phyloP scores from a whole-genome alignment of 2,329 filamentous ascomycete species.

The Aspergillus candidus region DNA sequence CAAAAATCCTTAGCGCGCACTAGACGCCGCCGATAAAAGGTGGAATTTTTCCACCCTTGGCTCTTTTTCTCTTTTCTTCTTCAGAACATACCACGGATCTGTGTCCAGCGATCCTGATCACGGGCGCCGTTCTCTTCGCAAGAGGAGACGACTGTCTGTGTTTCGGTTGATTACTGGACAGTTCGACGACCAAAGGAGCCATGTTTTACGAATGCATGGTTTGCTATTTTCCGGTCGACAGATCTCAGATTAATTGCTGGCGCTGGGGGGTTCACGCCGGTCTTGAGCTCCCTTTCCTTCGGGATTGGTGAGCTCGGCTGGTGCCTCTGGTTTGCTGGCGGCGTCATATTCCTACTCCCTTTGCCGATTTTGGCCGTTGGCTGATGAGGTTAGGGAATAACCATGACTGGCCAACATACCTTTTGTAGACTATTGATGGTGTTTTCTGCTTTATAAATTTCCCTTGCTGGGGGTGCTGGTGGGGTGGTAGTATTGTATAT shows the following conservation, averaged over 20 bases:
- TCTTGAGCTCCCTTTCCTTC: slow-evolving; percentile 58
- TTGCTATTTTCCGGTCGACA: slow-evolving; percentile 88
- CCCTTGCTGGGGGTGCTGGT: slow-evolving; percentile 1
- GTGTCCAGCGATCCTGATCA: slow-evolving; percentile 74
- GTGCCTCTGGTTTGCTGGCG: slow-evolving; percentile 49
- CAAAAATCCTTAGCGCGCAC: slow-evolving; percentile 13
- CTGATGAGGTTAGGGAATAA: slow-evolving; percentile 84
- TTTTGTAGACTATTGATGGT: not conserved
- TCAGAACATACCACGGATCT: slow-evolving; percentile 60
- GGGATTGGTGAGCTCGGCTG: slow-evolving; percentile 60
- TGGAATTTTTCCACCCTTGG: slow-evolving; percentile 30
- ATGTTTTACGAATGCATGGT: slow-evolving; percentile 56
- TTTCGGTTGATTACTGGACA: slow-evolving; percentile 77
- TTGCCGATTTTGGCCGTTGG: slow-evolving; percentile 76
- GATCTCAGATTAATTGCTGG: slow-evolving; percentile 71
- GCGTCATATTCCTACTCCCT: slow-evolving; percentile 85
- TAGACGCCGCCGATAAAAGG: slow-evolving; percentile 30
- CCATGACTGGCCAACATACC: slow-evolving; percentile 70
- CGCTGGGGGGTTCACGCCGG: slow-evolving; percentile 44
- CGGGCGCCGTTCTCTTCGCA: slow-evolving; percentile 15
- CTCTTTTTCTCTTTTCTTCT: slow-evolving; percentile 34
- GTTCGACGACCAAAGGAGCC: slow-evolving; percentile 82
- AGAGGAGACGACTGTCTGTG: slow-evolving; percentile 45
- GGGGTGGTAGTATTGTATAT: not conserved
- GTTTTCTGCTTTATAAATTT: slow-evolving; percentile 6